Evolutionary conservation across 495 filamentous ascomycete species (phyloP), one percentile per base, ranked within the genome.

Genomic region (Hypoxylon lenormandii): DNA sequence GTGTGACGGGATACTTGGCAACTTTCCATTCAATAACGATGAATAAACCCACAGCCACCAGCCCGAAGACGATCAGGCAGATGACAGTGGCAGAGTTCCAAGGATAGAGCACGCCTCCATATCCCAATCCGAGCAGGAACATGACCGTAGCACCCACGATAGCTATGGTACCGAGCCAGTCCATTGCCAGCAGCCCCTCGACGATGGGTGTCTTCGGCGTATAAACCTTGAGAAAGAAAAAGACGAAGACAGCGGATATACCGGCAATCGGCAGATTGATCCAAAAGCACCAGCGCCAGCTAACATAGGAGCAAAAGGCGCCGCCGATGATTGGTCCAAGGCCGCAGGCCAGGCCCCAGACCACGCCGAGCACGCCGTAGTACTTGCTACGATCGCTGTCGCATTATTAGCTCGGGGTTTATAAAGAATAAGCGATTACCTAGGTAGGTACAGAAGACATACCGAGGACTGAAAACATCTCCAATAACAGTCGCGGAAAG

Each of bases 401-500:
- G 48, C 86, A 89, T 80, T 10, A 33, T 46, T 26, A 60, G 58
- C 47, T n/a, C n/a, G n/a, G n/a, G n/a, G n/a, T n/a, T n/a, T n/a
- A n/a, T n/a, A n/a, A n/a, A n/a, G n/a, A n/a, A n/a, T n/a, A n/a
- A n/a, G n/a, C n/a, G n/a, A n/a, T n/a, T n/a, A n/a, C n/a, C n/a
- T n/a, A n/a, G n/a, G n/a, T n/a, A n/a, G n/a, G n/a, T n/a, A 10
- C 23, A 22, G 26, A 84, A 13, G 12, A 49, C 46, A 1, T 15
- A 49, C 46, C 78, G 79, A 82, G 92, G 84, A 63, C 87, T 89
- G 78, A 94, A 93, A 52, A 94, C 72, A 80, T 97, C 93, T 8
- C 87, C 87, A 56, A 97, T 93, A 66, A 84, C 86, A 50, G 96
- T 93, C 73, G 95, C 93, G 22, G 91, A 89, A 70, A 96, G 76